Percentiles rank a stretch among this genome's conserved stretches.
phyloP scores from a whole-genome alignment of 495 filamentous ascomycete genomes.

The Penicillium paradoxum region DNA sequence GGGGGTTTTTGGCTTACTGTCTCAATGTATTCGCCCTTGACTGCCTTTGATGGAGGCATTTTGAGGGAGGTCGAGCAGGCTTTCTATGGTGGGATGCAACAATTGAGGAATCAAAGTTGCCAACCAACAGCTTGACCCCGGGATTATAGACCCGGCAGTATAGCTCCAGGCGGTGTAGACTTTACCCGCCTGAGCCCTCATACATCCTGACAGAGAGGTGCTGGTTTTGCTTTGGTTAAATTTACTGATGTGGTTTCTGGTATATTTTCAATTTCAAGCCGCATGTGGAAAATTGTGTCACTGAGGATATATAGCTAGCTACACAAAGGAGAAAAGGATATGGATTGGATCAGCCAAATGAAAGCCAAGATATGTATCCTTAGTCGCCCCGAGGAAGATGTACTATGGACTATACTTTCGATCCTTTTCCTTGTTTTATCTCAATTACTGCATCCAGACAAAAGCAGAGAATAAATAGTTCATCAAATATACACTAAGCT shows the following conservation, averaged over 20 bases:
- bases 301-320: too few relatives aligned
- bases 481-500: not conserved
- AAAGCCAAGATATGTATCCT: too few relatives aligned
- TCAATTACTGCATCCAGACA: not conserved
- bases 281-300: too few relatives aligned
- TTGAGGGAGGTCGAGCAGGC: not conserved
- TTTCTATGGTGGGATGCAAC: not conserved
- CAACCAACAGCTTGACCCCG: not conserved
- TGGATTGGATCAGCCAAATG: too few relatives aligned
- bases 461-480: not conserved
- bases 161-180: not conserved
- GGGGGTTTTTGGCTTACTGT: conserved; percentile 57
- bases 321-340: too few relatives aligned
- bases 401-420: not conserved
- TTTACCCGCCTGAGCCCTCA: too few relatives aligned
- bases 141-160: conserved; percentile 3
- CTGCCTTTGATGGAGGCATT: conserved; percentile 67
- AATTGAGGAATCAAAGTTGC: not conserved
- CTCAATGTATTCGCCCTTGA: conserved; percentile 91
- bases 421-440: not conserved
- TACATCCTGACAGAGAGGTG: too few relatives aligned
- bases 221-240: too few relatives aligned
- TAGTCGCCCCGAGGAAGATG: too few relatives aligned
- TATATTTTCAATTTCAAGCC: too few relatives aligned
- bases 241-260: too few relatives aligned